Conservation (phyloP, 1,284 basidiomycete genomes). For the Leccinum fallax region DNA sequence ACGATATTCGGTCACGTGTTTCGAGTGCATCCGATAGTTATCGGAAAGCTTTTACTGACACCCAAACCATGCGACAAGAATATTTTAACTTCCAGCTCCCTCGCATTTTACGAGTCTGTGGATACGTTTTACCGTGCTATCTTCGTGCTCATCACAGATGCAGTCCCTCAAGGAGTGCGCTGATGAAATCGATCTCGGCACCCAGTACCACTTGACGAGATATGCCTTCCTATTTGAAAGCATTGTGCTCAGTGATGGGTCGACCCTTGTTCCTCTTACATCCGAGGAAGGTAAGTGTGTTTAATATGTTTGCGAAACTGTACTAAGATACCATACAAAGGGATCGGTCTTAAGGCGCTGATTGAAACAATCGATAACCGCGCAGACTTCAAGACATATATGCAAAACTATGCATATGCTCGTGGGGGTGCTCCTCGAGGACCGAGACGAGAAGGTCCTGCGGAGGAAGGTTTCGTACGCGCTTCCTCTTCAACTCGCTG, state of each 20-base stretch:
- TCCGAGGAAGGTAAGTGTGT: conserved; percentile 54
- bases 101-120: conserved; percentile 84
- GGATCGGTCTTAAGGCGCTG: conserved; percentile 80
- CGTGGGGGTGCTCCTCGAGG: conserved; percentile 68
- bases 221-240: conserved; percentile 96
- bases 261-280: conserved; percentile 76
- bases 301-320: conserved; percentile 6
- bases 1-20: conserved; percentile 87
- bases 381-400: conserved; percentile 92
- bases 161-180: conserved; percentile 95
- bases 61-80: conserved; percentile 90
- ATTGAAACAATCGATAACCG: conserved; percentile 94
- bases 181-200: conserved; percentile 95
- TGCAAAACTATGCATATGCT: conserved; percentile 94
- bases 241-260: conserved; percentile 86
- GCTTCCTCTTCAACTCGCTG: conserved; percentile 15
- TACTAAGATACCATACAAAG: conserved; percentile 36
- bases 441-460: conserved; percentile 80
- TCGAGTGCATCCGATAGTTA: conserved; percentile 88
- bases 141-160: conserved; percentile 16
- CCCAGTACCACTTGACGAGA: conserved; percentile 94
- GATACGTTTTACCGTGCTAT: conserved; percentile 3
- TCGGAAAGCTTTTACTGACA: conserved; percentile 88
- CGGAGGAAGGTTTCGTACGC: conserved; percentile 86
- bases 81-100: conserved; percentile 98